A percentile compares a stretch with the other conserved stretches of the same genome.
phyloP scores from a whole-genome alignment of 1,139 yeast species.

The Fermentozyma sake region DNA sequence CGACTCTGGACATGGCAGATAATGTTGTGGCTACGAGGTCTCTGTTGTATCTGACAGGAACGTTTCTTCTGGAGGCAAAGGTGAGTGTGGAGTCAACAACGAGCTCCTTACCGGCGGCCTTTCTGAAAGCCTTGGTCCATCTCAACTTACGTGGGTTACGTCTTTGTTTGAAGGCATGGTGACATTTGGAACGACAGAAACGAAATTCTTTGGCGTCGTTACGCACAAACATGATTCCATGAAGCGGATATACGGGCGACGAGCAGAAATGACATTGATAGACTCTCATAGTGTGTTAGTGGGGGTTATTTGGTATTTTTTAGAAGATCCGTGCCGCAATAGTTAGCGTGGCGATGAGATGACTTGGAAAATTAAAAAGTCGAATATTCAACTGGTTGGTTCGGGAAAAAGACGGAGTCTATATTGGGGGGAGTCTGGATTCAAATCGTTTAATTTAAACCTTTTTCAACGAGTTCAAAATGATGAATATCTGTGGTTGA shows the following conservation, averaged over 20 bases:
- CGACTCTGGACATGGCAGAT: constrained; percentile 93
- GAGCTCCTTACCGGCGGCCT: constrained; percentile 98
- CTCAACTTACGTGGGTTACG: constrained; percentile 96
- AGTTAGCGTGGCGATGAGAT: constrained; percentile 3
- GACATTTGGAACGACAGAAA: constrained; percentile 97
- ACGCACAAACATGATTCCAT: constrained; percentile 96
- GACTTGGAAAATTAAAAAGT: constrained; percentile 2
- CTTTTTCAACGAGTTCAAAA: no score
- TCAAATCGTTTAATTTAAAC: no score
- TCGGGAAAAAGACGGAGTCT: no score
- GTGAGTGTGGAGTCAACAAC: constrained; percentile 96
- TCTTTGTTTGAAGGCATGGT: constrained; percentile 94
- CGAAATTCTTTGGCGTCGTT: constrained; percentile 97
- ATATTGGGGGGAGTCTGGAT: no score
- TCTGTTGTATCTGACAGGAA: constrained; percentile 96
- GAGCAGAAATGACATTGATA: constrained; percentile 96
- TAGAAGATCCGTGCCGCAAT: no score
- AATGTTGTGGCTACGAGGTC: constrained; percentile 91
- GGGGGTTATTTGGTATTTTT: no score
- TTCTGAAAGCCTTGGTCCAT: constrained; percentile 99
- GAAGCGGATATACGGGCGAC: constrained; percentile 95
- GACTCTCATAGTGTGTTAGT: constrained; percentile 68
- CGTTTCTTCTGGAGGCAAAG: constrained; percentile 95
- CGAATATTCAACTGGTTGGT: no score
- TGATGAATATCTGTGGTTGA: no score